Evolutionary conservation across 176 grass and related monocot species (phyloP), one percentile per base, ranked within the genome.

Genomic region (Oryza glaberrima): DNA sequence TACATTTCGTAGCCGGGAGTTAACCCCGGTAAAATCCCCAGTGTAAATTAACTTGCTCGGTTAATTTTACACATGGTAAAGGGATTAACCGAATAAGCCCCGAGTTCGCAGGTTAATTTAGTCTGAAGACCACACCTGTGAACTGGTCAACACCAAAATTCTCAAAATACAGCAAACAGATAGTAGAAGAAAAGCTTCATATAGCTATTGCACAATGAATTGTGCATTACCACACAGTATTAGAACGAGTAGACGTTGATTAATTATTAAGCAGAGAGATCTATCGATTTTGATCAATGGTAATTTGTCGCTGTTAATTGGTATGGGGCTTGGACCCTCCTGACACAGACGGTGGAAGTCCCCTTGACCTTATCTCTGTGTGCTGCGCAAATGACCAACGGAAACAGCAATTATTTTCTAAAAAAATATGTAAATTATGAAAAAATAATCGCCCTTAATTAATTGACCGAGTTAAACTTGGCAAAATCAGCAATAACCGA

Each of bases 361-460:
- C 81, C 73, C 87, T 84, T 20, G 81, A 47, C 48, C 87, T 79
- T 69, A 88, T 84, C 76, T 80, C 76, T 17, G 73, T 49, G 56
- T 79, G 81, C 87, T 88, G 76, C 60, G 76, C 60, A 67, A 73
- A 65, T 4, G 36, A 45, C 26, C 41, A n/a, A 26, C 40, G 40
- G 7, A 41, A 41, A 41, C 40, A 68, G 0, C 32, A 77, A 4
- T 23, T 22, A 70, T 61, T 61, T 4, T 61, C 7, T n/a, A 22
- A 0, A 9, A 22, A 61, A 20, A 7, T 41, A 61, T 6, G 2
- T 7, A 61, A n/a, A n/a, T 58, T 6, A 38, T 81, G 5, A 83
- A 45, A n/a, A 43, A 22, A 1, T 8, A 65, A 61, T 61, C 56
- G 7, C 20, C 9, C 19, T n/a, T 61, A 61, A 22, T n/a, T 61